Evolutionary conservation across 192 early-diverging fungal species (phyloP).

Genomic region (Phlyctochytrium bullatum): DNA sequence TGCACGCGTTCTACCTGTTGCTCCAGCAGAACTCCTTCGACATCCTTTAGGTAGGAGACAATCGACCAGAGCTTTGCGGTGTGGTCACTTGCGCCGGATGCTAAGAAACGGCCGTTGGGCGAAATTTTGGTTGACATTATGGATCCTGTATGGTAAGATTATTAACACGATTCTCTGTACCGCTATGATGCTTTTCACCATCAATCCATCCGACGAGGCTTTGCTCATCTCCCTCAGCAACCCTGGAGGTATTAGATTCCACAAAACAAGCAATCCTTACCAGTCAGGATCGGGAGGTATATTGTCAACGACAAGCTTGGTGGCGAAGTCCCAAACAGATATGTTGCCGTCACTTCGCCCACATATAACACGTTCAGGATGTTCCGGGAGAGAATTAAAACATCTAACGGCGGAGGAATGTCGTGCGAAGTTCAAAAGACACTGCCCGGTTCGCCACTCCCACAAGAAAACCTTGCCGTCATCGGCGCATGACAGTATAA

Average conservation of each 20-base stretch:
- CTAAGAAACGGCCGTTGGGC: conserved; percentile 43
- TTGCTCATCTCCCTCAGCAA: conserved; percentile 28
- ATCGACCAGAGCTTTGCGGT: conserved; percentile 60
- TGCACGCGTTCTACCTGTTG: conserved; percentile 17
- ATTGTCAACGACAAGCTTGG: conserved; percentile 35
- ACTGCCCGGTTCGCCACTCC: conserved; percentile 50
- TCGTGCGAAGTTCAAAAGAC: conserved; percentile 34
- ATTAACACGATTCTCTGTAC: conserved; percentile 18
- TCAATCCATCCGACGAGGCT: conserved; percentile 40
- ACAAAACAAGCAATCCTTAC: too few species aligned
- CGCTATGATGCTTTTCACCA: conserved; percentile 43
- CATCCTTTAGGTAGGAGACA: conserved; percentile 46
- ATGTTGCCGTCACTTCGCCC: conserved; percentile 50
- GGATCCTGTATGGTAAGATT: conserved; percentile 24
- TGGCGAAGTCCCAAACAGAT: conserved; percentile 41
- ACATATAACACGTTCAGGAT: conserved; percentile 37
- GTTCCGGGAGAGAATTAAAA: conserved; percentile 39
- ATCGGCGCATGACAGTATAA: conserved; percentile 42
- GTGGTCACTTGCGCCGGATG: conserved; percentile 48
- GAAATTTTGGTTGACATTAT: conserved; percentile 44
- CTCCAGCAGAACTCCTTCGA: conserved; percentile 39
- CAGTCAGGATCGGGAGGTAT: conserved; percentile 52
- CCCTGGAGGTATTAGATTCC: too few species aligned
- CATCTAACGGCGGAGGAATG: conserved; percentile 48
- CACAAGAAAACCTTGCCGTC: conserved; percentile 52